Base-by-base conservation (phyloP, 1,139 yeast species). In the Candida sanyaensis region DNA sequence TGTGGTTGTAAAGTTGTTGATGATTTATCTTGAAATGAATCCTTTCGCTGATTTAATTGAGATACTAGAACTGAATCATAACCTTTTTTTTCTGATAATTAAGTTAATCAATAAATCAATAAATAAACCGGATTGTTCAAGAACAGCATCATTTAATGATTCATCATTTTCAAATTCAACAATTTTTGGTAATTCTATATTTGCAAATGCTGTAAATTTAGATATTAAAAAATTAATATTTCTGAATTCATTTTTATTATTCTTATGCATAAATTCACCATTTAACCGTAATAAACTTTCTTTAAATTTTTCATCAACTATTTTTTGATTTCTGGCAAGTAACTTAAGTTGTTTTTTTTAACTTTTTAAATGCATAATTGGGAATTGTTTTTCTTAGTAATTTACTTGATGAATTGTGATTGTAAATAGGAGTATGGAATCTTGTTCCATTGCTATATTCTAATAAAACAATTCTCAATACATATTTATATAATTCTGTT, bases 151-250 rank as follows among this genome's bases (percentile, higher is more conserved):
- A 50, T 79, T 77, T 31, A 75, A 65, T 39, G 80, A 78, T 11
- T 67, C 60, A 1, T 63, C 67, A 4, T 73, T 73, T n/a, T 63
- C 55, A 37, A 65, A 61, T 1, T 80, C 79, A 9, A 33, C 23
- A 37, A 80, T 55, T 53, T 83, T 83, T 44, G 71, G 74, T 34
- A 86, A 62, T 61, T 86, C 92, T 55, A 81, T 84, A 48, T 82
- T 81, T 7, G 88, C 83, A 50, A 81, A 75, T 24, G 84, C 76
- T 21, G 86, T 80, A 61, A 87, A 88, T 61, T 78, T 74, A 71
- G 85, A 79, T 7, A 88, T 78, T 45, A 88, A 67, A 49, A 83
- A 86, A 54, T 86, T 92, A 48, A 76, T 71, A 23, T 75, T 62
- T 38, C 66, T 53, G 37, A 73, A 54, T 26, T 77, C 81, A 21